phyloP scores from a whole-genome alignment of 805 yeast genomes.

The Ogataea henricii region DNA sequence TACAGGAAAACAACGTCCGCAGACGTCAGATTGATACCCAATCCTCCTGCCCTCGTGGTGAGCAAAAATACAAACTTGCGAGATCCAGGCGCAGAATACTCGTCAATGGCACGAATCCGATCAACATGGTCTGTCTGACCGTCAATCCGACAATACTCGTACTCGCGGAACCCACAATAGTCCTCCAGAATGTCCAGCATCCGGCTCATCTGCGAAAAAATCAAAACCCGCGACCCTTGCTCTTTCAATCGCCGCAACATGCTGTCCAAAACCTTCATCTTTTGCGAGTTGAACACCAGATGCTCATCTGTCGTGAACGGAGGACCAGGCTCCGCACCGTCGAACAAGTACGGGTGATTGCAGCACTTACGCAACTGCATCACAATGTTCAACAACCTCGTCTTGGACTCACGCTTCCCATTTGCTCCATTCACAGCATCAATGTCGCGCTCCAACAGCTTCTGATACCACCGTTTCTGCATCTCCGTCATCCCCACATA shows the following conservation, averaged over 20 bases:
- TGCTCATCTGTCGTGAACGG: slow-evolving; percentile 87
- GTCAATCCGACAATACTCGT: slow-evolving; percentile 75
- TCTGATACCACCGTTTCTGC: slow-evolving; percentile 79
- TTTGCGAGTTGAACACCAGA: slow-evolving; percentile 69
- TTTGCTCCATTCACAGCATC: slow-evolving; percentile 85
- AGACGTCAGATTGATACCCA: slow-evolving; percentile 80
- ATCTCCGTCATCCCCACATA: slow-evolving; percentile 76
- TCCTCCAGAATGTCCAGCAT: slow-evolving; percentile 80
- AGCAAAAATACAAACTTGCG: slow-evolving; percentile 71
- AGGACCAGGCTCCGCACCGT: slow-evolving; percentile 90
- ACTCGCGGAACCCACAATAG: slow-evolving; percentile 70
- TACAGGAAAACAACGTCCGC: slow-evolving; percentile 76
- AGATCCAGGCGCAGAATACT: slow-evolving; percentile 73
- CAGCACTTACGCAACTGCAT: slow-evolving; percentile 87
- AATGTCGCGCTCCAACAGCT: slow-evolving; percentile 73
- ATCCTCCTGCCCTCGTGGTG: slow-evolving; percentile 89
- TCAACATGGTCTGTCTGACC: slow-evolving; percentile 83
- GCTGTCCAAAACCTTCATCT: slow-evolving; percentile 70
- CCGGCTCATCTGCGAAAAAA: slow-evolving; percentile 83
- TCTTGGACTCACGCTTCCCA: slow-evolving; percentile 74
- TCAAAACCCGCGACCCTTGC: slow-evolving; percentile 77
- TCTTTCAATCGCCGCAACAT: slow-evolving; percentile 58
- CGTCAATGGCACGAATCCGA: slow-evolving; percentile 75
- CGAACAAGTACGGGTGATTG: slow-evolving; percentile 81
- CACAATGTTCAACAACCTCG: slow-evolving; percentile 74